Conservation (phyloP, 345 rosid species). For the Psidium guajava region DNA sequence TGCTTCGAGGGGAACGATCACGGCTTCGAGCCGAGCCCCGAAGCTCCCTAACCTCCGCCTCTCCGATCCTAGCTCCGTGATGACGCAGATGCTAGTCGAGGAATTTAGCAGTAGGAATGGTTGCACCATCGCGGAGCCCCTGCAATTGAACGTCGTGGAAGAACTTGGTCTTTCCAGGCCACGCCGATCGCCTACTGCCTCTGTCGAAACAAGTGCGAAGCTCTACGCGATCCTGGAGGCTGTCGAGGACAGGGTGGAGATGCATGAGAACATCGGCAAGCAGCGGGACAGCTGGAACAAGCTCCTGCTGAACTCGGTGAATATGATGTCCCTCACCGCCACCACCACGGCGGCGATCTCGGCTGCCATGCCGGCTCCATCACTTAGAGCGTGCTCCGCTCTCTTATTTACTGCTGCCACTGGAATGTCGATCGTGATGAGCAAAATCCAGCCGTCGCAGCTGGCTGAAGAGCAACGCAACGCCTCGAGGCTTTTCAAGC, state of each 20-base stretch:
- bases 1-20: neutral
- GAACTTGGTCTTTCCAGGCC: neutral
- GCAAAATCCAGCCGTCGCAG: neutral
- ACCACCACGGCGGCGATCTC: conserved; percentile 1
- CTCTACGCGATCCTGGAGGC: conserved; percentile 44
- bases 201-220: neutral
- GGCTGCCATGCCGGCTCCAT: neutral
- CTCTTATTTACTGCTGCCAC: conserved; percentile 4
- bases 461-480: neutral
- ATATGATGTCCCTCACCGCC: conserved; percentile 51
- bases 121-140: neutral
- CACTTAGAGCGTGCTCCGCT: neutral
- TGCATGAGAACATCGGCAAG: conserved; percentile 50
- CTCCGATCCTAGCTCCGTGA: neutral
- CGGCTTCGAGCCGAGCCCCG: neutral
- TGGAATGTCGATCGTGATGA: conserved; percentile 6
- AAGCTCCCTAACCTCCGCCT: neutral
- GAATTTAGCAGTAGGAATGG: neutral
- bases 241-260: conserved; percentile 48
- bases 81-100: neutral
- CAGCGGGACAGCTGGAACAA: conserved; percentile 57
- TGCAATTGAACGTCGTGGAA: neutral
- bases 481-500: neutral
- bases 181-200: neutral
- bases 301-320: conserved; percentile 46